Evolutionary conservation across 495 filamentous ascomycete species (phyloP), one percentile per base, ranked within the genome.

Genomic region (Chaetomium fimeti): DNA sequence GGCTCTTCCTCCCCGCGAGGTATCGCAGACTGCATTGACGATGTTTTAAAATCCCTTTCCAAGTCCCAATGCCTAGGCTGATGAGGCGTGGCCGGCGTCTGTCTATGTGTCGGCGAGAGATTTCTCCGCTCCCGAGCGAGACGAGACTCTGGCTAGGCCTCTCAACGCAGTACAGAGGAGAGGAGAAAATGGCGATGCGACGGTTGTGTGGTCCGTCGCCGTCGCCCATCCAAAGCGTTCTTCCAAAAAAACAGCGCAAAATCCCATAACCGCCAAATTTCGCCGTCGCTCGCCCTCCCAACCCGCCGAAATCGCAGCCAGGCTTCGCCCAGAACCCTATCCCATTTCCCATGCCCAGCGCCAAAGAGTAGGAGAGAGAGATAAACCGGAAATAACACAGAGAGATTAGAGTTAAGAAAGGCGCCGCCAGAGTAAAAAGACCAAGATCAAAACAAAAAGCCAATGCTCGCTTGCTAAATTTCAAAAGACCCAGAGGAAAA

Each of bases 381-480:
- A 49, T 29, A 60, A 25, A 12, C 12, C 32, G 24, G 36, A 36
- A 47, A 43, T 48, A 63, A 59, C 24, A 63, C 36, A 43, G n/a
- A 36, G 57, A 61, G 24, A 61, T 66, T 61, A 66, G 49, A 61
- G 60, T 55, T 65, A 40, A 66, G 25, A 36, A 36, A 72, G 62
- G 63, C 65, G 58, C 57, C 53, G 52, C 40, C 47, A 72, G 65
- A 65, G 54, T 65, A 67, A 40, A 60, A 62, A 75, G 69, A 72
- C 47, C 36, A 48, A 59, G 66, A 67, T 59, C 45, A 62, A 61
- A 57, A 72, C 64, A 68, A 62, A 60, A 72, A 67, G 60, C 52
- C 49, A 68, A 67, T 66, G 72, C 72, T 71, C 69, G 74, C 72
- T 71, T 71, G 71, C 72, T 71, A 69, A 68, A 47, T 61, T 22